These are phyloP conservation scores for Penicillium egyptiacum DNA, from an alignment of 495 filamentous ascomycete species.

Conservation along the genomic window DNA sequence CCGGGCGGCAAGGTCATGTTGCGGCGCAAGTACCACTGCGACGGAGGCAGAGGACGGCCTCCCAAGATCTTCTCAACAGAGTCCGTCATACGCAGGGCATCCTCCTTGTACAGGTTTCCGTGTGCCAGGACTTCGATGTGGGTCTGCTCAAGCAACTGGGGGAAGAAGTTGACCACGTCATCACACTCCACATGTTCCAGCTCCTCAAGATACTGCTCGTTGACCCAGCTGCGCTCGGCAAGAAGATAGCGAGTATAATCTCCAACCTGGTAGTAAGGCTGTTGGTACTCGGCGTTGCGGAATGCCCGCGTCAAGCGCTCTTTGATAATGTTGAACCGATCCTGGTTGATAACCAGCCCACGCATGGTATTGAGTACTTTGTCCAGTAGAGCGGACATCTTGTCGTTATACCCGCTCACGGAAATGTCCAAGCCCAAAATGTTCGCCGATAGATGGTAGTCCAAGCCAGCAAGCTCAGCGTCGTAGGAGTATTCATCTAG, in stretches of 20 bases:
- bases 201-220: slow-evolving; percentile 78
- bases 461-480: slow-evolving; percentile 87
- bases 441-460: slow-evolving; percentile 73
- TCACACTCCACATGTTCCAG: slow-evolving; percentile 69
- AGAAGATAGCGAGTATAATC: slow-evolving; percentile 80
- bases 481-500: slow-evolving; percentile 95
- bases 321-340: slow-evolving; percentile 89
- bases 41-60: slow-evolving; percentile 68
- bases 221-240: slow-evolving; percentile 72
- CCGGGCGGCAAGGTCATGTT: slow-evolving; percentile 77
- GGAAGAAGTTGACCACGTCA: slow-evolving; percentile 75
- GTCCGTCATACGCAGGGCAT: slow-evolving; percentile 82
- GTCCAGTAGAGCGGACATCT: slow-evolving; percentile 85
- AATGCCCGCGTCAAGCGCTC: slow-evolving; percentile 74
- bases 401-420: slow-evolving; percentile 92
- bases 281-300: slow-evolving; percentile 82
- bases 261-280: slow-evolving; percentile 88
- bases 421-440: slow-evolving; percentile 74
- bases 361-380: slow-evolving; percentile 88
- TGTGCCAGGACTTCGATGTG: slow-evolving; percentile 88
- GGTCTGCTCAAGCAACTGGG: slow-evolving; percentile 75
- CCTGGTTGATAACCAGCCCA: slow-evolving; percentile 75
- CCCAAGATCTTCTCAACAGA: slow-evolving; percentile 78
- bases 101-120: slow-evolving; percentile 94
- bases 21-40: slow-evolving; percentile 77